Base-by-base conservation (phyloP, 2,329 filamentous ascomycete genomes). In the Cladosporium velox region DNA sequence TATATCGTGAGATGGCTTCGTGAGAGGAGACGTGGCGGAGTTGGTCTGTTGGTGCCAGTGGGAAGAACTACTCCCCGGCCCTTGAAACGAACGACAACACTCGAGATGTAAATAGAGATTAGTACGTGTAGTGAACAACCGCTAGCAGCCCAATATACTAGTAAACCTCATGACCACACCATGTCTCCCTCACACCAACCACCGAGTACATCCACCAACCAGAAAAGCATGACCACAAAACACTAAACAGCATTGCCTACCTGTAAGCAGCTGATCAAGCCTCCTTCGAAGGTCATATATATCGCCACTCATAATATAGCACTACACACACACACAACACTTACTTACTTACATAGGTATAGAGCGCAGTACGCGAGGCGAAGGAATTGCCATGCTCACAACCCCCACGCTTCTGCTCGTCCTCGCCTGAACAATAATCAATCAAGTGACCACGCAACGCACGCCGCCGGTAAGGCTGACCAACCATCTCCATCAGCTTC, bases 391-490 rank as follows among this genome's bases (percentile, higher is more conserved):
- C 18, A 11, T 44, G 35, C 38, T n/a, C 18, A 44, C 7, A 44
- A 18, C 55, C 55, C 55, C 55, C 55, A 58, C 55, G 55, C 55
- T 38, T 30, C 28, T 18, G 26, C 26, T 35, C 35, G n/a, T 51
- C 21, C 24, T 52, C 54, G 21, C 55, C 55, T 58, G 30, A 41
- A 58, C 34, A 58, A 41, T 41, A 3, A n/a, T 44, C 55, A 58
- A 58, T 44, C 55, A 58, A 58, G 55, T 58, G 55, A 58, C 38
- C 55, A 58, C 55, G 34, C 55, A 14, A 14, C 34, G 34, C 34
- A 35, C 34, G 34, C n/a, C 55, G 55, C 34, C 55, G 34, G 55
- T 58, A 58, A 58, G 55, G 55, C 55, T 58, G 55, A 58, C 55
- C 55, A 58, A 58, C 55, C 34, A 58, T 28, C 44, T 26, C 44